These are phyloP conservation scores for Hirschioporus abietinus DNA, from an alignment of 768 basidiomycete genomes.

Conservation along the genomic window DNA sequence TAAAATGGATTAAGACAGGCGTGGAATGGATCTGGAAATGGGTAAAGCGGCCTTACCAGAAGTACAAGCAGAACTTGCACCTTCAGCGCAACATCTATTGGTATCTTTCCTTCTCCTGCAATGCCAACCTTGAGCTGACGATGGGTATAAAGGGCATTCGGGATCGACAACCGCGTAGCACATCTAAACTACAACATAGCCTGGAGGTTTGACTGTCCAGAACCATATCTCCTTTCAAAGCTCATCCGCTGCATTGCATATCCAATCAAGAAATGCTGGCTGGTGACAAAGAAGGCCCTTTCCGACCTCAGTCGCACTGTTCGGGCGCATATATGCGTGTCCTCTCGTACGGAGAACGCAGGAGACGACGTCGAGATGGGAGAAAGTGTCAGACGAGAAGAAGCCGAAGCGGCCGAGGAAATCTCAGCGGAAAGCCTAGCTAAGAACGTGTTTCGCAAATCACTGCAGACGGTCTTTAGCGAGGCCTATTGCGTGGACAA, in stretches of 20 bases:
- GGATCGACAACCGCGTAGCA: neutral
- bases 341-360: no score
- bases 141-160: neutral
- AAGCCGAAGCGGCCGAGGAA: no score
- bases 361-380: no score
- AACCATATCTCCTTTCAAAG: neutral
- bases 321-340: no score
- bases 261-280: neutral
- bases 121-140: neutral
- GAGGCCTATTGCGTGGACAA: no score
- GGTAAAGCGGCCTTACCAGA: neutral
- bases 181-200: neutral
- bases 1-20: no score
- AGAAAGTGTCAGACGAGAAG: no score
- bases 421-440: no score
- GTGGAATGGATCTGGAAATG: neutral
- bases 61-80: neutral
- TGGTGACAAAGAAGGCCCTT: neutral
- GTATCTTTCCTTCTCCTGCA: neutral
- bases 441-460: no score
- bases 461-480: no score
- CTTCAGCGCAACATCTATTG: neutral
- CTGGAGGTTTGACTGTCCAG: neutral
- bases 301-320: neutral
- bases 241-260: neutral